A percentile compares a stretch with the other conserved stretches of the same genome.
phyloP scores from a whole-genome alignment of 2,329 filamentous ascomycete genomes.

The Exophiala lecanii-corni region DNA sequence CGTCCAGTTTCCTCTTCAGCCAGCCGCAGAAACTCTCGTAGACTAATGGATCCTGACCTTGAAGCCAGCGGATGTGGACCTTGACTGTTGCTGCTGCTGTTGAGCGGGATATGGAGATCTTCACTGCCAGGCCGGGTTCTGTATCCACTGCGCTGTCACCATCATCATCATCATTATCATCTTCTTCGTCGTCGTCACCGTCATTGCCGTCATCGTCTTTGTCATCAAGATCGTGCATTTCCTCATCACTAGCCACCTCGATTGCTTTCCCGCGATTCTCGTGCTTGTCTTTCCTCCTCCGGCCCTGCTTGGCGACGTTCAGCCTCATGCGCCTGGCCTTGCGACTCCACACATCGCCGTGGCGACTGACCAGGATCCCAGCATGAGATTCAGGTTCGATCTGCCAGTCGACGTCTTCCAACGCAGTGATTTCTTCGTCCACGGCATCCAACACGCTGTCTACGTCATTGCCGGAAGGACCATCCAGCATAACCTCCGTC shows the following conservation, averaged over 20 bases:
- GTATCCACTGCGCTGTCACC: constrained; percentile 7
- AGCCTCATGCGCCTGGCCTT: constrained; percentile 61
- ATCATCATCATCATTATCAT: not conserved
- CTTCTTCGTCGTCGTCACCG: constrained; percentile 9
- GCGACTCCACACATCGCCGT: constrained; percentile 74
- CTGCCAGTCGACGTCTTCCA: too few relatives aligned
- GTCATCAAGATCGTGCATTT: constrained; percentile 37
- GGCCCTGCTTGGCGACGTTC: too few relatives aligned
- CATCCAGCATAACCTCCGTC: constrained; percentile 46
- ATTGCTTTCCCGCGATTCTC: constrained; percentile 26
- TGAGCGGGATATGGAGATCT: constrained; percentile 6
- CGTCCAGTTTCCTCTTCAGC: constrained; percentile 52
- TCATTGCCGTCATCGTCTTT: constrained; percentile 6
- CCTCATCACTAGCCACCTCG: constrained; percentile 51
- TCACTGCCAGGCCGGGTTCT: constrained; percentile 14
- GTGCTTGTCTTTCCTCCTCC: constrained; percentile 24
- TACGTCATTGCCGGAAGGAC: too few relatives aligned
- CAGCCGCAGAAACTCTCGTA: constrained; percentile 89
- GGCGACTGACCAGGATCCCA: constrained; percentile 57
- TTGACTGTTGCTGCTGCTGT: constrained; percentile 19
- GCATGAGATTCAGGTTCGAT: constrained; percentile 23
- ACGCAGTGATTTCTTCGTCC: too few relatives aligned
- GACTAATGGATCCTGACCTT: constrained; percentile 66
- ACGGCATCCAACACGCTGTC: too few relatives aligned
- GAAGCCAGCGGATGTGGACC: constrained; percentile 64